Percentiles rank a stretch among this genome's conserved stretches.
phyloP scores from a whole-genome alignment of 352 stramenopile genomes.

The Globisporangium emineosum region DNA sequence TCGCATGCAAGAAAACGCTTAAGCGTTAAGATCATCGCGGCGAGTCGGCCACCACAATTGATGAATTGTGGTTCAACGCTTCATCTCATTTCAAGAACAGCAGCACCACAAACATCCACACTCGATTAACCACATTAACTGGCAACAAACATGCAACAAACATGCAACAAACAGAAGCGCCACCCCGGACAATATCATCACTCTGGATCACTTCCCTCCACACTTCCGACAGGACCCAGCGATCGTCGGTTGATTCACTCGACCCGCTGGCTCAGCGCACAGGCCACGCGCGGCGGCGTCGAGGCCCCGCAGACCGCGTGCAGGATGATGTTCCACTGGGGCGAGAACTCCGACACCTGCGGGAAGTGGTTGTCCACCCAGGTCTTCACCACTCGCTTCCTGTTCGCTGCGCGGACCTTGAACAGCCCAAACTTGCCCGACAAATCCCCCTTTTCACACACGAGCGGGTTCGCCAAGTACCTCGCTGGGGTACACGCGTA shows the following conservation, averaged over 20 bases:
- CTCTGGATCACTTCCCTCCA: too few relatives aligned
- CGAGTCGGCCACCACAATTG: too few relatives aligned
- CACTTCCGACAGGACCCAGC: too few relatives aligned
- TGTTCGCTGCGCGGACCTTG: conserved; percentile 20
- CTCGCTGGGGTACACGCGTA: conserved; percentile 41
- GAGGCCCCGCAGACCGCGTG: conserved; percentile 34
- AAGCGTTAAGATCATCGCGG: too few relatives aligned
- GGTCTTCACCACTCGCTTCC: conserved; percentile 1
- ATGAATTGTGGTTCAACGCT: too few relatives aligned
- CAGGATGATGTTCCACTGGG: conserved; percentile 52
- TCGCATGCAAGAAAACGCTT: too few relatives aligned
- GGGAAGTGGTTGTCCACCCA: conserved; percentile 36
- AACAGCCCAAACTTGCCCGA: conserved; percentile 46
- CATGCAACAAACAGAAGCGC: too few relatives aligned
- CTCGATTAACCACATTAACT: too few relatives aligned
- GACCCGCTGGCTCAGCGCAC: neutral
- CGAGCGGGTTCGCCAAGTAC: conserved; percentile 31
- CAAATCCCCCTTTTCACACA: conserved; percentile 61
- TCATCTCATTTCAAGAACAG: too few relatives aligned
- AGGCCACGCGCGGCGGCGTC: conserved; percentile 26
- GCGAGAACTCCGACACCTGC: conserved; percentile 29
- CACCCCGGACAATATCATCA: too few relatives aligned
- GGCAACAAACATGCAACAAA: too few relatives aligned
- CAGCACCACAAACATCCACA: too few relatives aligned
- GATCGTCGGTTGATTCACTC: neutral